phyloP scores from a whole-genome alignment of 306 rosid genomes.

The Quercus rubra region DNA sequence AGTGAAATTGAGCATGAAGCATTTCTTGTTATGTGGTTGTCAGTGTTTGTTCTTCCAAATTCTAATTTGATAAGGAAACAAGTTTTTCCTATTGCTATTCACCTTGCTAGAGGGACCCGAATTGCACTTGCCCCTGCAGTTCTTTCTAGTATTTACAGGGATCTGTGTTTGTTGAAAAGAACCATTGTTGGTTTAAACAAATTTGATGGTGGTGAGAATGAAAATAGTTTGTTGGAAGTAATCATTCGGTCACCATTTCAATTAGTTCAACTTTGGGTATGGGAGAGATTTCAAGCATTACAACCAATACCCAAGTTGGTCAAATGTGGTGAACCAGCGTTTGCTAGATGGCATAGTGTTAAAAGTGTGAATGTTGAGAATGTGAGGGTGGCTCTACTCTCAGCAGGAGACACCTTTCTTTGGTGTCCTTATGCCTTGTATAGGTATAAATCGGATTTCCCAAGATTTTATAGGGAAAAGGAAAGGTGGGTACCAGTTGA shows the following conservation, averaged over 20 bases:
- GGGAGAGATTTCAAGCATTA: slow-evolving; percentile 49
- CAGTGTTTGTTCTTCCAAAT: slow-evolving; percentile 29
- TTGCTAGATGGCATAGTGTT: slow-evolving; percentile 41
- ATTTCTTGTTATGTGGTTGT: slow-evolving; percentile 50
- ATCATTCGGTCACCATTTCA: slow-evolving; percentile 42
- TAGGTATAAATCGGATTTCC: slow-evolving; percentile 10
- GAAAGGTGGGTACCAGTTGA: slow-evolving; percentile 21
- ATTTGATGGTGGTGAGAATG: too few relatives aligned
- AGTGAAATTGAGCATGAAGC: slow-evolving; percentile 61
- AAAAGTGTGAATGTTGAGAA: slow-evolving; percentile 19
- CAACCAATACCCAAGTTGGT: slow-evolving; percentile 22
- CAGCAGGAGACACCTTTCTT: slow-evolving; percentile 22
- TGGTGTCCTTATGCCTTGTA: slow-evolving; percentile 50
- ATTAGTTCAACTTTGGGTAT: slow-evolving; percentile 58
- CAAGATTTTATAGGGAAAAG: slow-evolving; percentile 24
- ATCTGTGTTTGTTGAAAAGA: slow-evolving; percentile 32
- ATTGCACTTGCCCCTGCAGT: slow-evolving; percentile 55
- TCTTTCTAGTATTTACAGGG: slow-evolving; percentile 47
- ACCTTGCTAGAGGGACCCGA: slow-evolving; percentile 42
- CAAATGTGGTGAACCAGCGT: slow-evolving; percentile 8
- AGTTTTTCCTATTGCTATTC: slow-evolving; percentile 39
- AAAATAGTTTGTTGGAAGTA: neutral
- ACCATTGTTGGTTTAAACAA: slow-evolving; percentile 13
- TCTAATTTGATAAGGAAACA: neutral
- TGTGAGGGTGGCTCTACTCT: slow-evolving; percentile 31